Conservation (phyloP, 106 monocot species). For the Alisma plantagoaquatica region DNA sequence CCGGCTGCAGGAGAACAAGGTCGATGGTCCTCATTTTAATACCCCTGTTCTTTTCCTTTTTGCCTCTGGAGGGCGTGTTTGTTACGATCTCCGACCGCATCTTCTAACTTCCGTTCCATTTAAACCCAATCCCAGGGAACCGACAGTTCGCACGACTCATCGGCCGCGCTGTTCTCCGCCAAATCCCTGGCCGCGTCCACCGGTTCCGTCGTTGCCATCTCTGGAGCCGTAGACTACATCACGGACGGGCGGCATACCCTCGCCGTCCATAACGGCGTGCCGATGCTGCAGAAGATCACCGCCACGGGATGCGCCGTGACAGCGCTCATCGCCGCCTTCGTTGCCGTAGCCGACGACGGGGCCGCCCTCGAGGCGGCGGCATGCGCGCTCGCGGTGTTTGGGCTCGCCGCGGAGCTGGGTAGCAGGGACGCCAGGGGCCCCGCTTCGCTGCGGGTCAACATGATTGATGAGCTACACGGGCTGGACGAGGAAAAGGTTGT, state of each 20-base stretch:
- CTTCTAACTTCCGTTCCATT: background rate
- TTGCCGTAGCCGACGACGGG: constrained; percentile 49
- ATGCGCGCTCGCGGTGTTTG: constrained; percentile 69
- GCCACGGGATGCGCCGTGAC: constrained; percentile 79
- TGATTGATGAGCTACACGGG: constrained; percentile 65
- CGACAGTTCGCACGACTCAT: constrained; percentile 72
- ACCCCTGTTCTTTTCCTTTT: no score
- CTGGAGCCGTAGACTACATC: constrained; percentile 46
- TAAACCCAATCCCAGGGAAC: constrained; percentile 33
- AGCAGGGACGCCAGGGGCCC: constrained; percentile 56
- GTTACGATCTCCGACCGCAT: no score
- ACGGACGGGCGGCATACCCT: constrained; percentile 42
- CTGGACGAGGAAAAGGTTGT: constrained; percentile 35
- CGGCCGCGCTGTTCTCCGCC: constrained; percentile 46
- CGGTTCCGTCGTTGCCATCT: constrained; percentile 53
- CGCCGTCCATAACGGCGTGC: constrained; percentile 41
- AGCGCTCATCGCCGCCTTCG: constrained; percentile 75
- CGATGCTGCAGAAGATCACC: constrained; percentile 87
- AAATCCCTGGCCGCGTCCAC: constrained; percentile 28
- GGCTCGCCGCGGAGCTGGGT: constrained; percentile 64
- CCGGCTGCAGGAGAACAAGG: constrained; percentile 24
- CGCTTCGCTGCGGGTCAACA: constrained; percentile 54
- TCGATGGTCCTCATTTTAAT: no score
- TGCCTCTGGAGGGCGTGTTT: no score
- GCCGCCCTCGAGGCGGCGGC: constrained; percentile 45